Conservation (phyloP, 495 filamentous ascomycete genomes). For the Penicillium riverlandense region DNA sequence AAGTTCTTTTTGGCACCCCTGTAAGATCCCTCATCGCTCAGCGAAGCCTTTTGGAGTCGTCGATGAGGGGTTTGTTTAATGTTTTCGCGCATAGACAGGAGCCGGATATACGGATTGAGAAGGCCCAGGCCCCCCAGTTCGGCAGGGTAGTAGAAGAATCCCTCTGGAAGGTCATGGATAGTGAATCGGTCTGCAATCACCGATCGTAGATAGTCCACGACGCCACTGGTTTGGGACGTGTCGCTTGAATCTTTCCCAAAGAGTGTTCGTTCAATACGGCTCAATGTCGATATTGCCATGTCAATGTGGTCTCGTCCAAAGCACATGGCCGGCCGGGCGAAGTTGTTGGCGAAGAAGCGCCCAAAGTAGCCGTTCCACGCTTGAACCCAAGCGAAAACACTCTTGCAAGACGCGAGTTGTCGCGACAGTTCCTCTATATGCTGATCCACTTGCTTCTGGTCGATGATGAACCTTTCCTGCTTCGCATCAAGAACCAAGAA, state of each 20-base stretch:
- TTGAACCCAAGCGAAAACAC: constrained; percentile 56
- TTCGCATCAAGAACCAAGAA: constrained; percentile 51
- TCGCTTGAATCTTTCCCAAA: constrained; percentile 27
- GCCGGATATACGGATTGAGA: constrained; percentile 47
- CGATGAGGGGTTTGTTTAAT: constrained; percentile 40
- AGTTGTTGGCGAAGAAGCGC: constrained; percentile 59
- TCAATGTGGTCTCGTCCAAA: constrained; percentile 59
- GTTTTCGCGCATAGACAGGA: constrained; percentile 45
- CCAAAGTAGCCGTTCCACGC: constrained; percentile 61
- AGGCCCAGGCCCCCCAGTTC: constrained; percentile 53
- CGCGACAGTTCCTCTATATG: constrained; percentile 54
- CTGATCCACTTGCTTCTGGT: constrained; percentile 52
- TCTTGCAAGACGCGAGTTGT: constrained; percentile 50
- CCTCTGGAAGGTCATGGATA: constrained; percentile 52
- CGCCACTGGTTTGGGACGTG: constrained; percentile 27
- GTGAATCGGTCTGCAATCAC: constrained; percentile 48
- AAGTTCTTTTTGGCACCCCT: constrained; percentile 34
- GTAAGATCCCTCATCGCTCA: constrained; percentile 41
- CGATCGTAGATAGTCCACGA: constrained; percentile 51
- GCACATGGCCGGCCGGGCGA: constrained; percentile 57
- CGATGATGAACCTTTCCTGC: constrained; percentile 52
- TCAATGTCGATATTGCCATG: constrained; percentile 51
- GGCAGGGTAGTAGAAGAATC: constrained; percentile 60
- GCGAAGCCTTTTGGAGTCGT: constrained; percentile 36
- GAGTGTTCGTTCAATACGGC: constrained; percentile 49